Conservation (phyloP, 2,329 filamentous ascomycete genomes). For the Alternaria ventricosa region DNA sequence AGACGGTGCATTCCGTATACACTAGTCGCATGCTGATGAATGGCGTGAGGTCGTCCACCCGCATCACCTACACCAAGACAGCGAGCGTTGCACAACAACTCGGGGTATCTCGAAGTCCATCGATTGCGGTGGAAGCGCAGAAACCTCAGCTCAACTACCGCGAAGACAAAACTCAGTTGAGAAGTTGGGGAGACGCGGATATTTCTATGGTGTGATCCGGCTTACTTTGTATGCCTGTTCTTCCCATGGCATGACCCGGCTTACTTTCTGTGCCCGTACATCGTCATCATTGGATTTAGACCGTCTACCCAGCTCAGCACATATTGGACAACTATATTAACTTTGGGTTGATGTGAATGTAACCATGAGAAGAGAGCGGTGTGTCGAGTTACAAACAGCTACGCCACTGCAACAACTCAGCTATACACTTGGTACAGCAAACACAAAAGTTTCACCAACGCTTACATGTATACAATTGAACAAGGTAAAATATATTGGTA, state of each 20-base stretch:
- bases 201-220: neutral
- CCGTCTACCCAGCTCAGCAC: neutral
- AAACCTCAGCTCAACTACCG: neutral
- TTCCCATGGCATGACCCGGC: neutral
- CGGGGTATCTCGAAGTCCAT: neutral
- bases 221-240: neutral
- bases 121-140: neutral
- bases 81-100: neutral
- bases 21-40: neutral
- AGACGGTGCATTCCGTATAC: neutral
- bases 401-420: neutral
- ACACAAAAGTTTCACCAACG: too few relatives aligned
- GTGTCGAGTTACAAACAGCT: fast-evolving
- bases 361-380: neutral
- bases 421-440: neutral
- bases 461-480: neutral
- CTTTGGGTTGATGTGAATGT: neutral
- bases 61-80: neutral
- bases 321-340: neutral
- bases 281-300: neutral
- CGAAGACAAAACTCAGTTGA: neutral
- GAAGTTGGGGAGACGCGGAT: fast-evolving
- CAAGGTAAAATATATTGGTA: neutral
- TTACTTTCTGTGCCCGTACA: neutral
- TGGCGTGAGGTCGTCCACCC: neutral